Conservation (phyloP, 768 basidiomycete genomes). For the Tylopilus felleus region DNA sequence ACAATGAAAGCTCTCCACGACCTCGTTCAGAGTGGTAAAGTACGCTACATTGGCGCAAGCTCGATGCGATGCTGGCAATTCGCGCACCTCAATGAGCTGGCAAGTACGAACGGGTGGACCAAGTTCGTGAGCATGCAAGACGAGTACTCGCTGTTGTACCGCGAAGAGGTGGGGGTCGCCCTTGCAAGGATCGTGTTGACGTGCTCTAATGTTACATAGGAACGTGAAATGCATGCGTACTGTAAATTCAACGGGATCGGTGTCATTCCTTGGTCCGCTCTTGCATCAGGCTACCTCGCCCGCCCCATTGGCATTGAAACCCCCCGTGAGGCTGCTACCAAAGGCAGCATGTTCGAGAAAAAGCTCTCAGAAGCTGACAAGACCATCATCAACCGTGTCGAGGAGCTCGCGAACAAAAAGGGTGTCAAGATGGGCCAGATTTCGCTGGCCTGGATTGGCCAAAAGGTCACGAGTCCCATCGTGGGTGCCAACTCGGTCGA, state of each 20-base stretch:
- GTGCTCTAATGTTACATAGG: conserved; percentile 24
- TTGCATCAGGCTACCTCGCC: conserved; percentile 38
- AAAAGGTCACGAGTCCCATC: conserved; percentile 45
- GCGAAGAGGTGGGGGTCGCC: conserved; percentile 38
- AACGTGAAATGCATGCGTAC: conserved; percentile 44
- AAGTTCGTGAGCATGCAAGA: conserved; percentile 56
- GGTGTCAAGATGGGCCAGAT: conserved; percentile 43
- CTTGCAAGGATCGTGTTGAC: not conserved
- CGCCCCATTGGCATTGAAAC: conserved; percentile 34
- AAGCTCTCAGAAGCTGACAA: conserved; percentile 28
- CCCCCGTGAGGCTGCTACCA: conserved; percentile 6
- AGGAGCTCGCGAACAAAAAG: conserved; percentile 40
- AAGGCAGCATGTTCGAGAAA: conserved; percentile 25
- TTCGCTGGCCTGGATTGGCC: conserved; percentile 40
- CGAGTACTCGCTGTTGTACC: conserved; percentile 47
- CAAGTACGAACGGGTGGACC: conserved; percentile 45
- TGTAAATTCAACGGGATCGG: conserved; percentile 50
- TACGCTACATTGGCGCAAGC: conserved; percentile 49
- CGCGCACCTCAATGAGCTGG: conserved; percentile 42
- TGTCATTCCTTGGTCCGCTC: conserved; percentile 49
- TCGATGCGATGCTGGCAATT: conserved; percentile 41
- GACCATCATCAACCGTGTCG: conserved; percentile 24
- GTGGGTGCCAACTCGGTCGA: conserved; percentile 37
- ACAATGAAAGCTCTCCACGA: conserved; percentile 52
- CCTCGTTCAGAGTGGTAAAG: conserved; percentile 45